phyloP scores from a whole-genome alignment of 495 filamentous ascomycete genomes.

The Aspergillus homomorphus region DNA sequence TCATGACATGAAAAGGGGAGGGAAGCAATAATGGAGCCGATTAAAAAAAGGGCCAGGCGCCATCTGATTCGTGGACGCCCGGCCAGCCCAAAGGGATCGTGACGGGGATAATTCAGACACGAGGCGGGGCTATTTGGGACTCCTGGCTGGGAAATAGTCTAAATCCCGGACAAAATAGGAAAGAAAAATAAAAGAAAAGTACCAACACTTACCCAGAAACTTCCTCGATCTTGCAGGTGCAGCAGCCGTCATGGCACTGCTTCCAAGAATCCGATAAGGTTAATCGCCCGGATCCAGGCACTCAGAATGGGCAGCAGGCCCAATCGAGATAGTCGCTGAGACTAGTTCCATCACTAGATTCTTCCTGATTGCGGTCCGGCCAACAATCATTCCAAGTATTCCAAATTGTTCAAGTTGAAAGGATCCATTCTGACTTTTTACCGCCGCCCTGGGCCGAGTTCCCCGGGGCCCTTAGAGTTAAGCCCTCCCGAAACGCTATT shows the following conservation, averaged over 20 bases:
- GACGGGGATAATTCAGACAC: slow-evolving; percentile 3
- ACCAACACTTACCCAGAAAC: not conserved
- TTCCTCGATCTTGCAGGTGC: not conserved
- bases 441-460: not conserved
- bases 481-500: slow-evolving; percentile 9
- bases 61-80: not conserved
- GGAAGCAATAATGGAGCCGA: not conserved
- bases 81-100: not conserved
- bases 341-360: not conserved
- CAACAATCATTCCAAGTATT: slow-evolving; percentile 21
- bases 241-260: not conserved
- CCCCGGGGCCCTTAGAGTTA: slow-evolving; percentile 6
- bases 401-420: slow-evolving; percentile 10
- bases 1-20: not conserved
- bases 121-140: slow-evolving; percentile 12
- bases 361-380: not conserved
- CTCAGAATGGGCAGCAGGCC: not conserved
- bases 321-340: not conserved
- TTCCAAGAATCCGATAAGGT: slow-evolving; percentile 22
- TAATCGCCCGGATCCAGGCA: slow-evolving; percentile 14
- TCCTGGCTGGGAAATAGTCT: not conserved
- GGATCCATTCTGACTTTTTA: not conserved
- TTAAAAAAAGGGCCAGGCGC: not conserved
- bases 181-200: not conserved
- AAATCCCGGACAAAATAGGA: not conserved